phyloP scores from a whole-genome alignment of 176 grass and related monocot genomes.

The bread wheat (Triticum aestivum) region IWGSC_CS_RefSeq_v2.1 NC_057798.1:779847887-779848386 shows the following conservation, averaged over 20 bases:
- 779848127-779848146: background rate
- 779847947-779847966: background rate
- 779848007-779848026: too few species aligned
- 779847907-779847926: background rate
- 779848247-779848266: background rate
- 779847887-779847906: background rate
- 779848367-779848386: slow-evolving; percentile 89
- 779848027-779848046: too few species aligned
- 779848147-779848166: slow-evolving; percentile 23
- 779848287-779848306: slow-evolving; percentile 61
- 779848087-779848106: too few species aligned
- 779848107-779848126: too few species aligned
- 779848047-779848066: too few species aligned
- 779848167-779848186: background rate
- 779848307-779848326: slow-evolving; percentile 87
- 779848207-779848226: background rate
- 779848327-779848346: slow-evolving; percentile 88
- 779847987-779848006: too few species aligned
- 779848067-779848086: too few species aligned
- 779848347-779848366: slow-evolving; percentile 87
- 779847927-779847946: background rate
- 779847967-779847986: too few species aligned
- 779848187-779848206: background rate
- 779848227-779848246: background rate
- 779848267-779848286: slow-evolving; percentile 48